Evolutionary conservation across 306 rosid species (phyloP).

Genomic region (Acacia melanoxylon): DNA sequence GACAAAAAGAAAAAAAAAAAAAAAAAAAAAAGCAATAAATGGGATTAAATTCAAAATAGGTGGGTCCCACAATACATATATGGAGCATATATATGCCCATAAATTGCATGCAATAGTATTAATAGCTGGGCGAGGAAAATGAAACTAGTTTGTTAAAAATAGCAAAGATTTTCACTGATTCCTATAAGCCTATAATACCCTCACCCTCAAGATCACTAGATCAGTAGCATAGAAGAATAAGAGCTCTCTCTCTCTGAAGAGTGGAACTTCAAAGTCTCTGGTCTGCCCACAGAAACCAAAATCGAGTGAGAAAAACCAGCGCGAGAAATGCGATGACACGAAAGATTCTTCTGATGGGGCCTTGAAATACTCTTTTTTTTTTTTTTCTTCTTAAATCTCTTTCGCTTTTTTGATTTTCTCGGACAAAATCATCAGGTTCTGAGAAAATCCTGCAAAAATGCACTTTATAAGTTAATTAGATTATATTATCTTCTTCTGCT

Average conservation of each 20-base stretch:
- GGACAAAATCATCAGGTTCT: slow-evolving; percentile 35
- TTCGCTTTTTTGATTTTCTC: slow-evolving; percentile 12
- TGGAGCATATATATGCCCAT: not conserved
- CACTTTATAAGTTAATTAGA: not conserved
- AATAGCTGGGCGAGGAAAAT: not conserved
- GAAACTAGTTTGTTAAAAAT: slow-evolving; percentile 14
- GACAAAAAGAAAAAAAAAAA: not conserved
- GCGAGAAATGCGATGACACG: slow-evolving; percentile 38
- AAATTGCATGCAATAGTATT: slow-evolving; percentile 28
- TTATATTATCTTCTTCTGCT: not conserved
- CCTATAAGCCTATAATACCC: not conserved
- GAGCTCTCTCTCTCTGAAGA: not conserved
- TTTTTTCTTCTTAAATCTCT: not conserved
- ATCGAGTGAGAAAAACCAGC: slow-evolving; percentile 34
- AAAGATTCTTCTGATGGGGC: slow-evolving; percentile 48
- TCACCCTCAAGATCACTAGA: not conserved
- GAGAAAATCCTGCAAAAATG: slow-evolving; percentile 47
- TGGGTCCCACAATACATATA: not conserved
- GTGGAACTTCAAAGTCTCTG: slow-evolving; percentile 18
- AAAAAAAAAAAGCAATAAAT: not conserved
- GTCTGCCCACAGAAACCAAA: slow-evolving; percentile 8
- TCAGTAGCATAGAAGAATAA: not conserved
- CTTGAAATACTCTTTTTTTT: slow-evolving; percentile 24
- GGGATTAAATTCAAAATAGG: not conserved
- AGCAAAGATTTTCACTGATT: slow-evolving; percentile 33